Evolutionary conservation across 129 eudicot species (phyloP).

Genomic region (Arctium minus): DNA sequence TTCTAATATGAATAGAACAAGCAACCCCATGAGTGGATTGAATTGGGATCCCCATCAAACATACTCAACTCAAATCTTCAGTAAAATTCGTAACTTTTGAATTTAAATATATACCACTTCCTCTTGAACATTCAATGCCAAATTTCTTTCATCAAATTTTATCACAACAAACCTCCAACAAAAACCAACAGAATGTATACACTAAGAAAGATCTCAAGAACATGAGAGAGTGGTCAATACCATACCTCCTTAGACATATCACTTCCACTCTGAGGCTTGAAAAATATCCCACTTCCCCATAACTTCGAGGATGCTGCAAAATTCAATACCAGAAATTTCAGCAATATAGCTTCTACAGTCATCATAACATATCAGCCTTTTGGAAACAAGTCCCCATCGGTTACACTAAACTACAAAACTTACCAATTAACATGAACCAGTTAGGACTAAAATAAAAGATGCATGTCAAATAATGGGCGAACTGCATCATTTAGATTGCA

Average conservation of each 20-base stretch:
- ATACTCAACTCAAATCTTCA: not conserved
- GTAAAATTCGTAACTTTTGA: not conserved
- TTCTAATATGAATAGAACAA: not conserved
- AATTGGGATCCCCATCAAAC: not conserved
- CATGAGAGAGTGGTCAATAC: not conserved
- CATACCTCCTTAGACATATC: constrained; percentile 60
- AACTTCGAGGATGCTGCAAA: constrained; percentile 71
- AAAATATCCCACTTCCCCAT: constrained; percentile 74
- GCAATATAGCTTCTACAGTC: constrained; percentile 4
- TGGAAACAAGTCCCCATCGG: constrained; percentile 2
- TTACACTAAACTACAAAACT: not conserved
- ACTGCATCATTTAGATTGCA: not conserved
- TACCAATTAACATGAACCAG: not conserved
- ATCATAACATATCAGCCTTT: not conserved
- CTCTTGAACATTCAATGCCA: not conserved
- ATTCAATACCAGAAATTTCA: not conserved
- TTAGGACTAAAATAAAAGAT: not conserved
- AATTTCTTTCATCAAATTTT: not conserved
- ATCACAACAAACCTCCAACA: not conserved
- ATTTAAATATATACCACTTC: not conserved
- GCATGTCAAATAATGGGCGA: not conserved
- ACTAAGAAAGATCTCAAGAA: constrained; percentile 1
- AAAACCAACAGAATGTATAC: not conserved
- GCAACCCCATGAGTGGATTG: not conserved
- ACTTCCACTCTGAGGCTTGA: constrained; percentile 49